Base-by-base conservation (phyloP, 139 green algal species). In the Micromonas pusilla region DNA sequence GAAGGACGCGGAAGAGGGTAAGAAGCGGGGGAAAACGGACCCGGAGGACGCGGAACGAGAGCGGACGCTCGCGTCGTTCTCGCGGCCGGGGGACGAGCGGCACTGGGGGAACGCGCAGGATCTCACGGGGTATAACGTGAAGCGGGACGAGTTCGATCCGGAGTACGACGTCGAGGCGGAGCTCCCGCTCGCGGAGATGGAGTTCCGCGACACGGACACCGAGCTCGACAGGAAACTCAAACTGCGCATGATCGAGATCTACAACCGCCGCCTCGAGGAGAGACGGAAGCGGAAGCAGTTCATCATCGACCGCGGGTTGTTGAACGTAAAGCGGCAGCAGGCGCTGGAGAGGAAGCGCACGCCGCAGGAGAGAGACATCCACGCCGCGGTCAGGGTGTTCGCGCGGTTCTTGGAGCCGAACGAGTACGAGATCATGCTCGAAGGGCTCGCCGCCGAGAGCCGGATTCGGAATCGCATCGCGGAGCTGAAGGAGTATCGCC, bases 141-240 rank as follows among this genome's bases (percentile, higher is more conserved):
- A 93, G 83, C 88, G 93, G 5, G 75, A 89, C 52, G 93, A 97
- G 81, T 97, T 97, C 85, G 93, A 97, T 53, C 90, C 88, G 0
- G 91, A 97, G 81, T 96, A 91, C 71, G 92, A 97, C 83, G 83
- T 89, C 25, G 92, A 93, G 33, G 92, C 92, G 20, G 92, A 96
- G 83, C 66, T 86, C 36, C 71, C 91, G 1, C 70, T 92, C 2
- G 39, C 79, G 2, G 89, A 92, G 73, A 78, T 92, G 74, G 89
- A 92, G 39, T 90, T 90, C 77, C 26, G 63, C n/a, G 63, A 72
- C 25, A 74, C 30, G 4, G 75, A 80, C 75, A 83, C 75, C 1
- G 76, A 85, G 30, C 84, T 85, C 57, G 88, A 94, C 53, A 62
- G 82, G 9, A 73, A 76, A 0, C 75, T 83, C 19, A 96, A 96